Evolutionary conservation across 2,329 filamentous ascomycete species (phyloP).

Genomic region (Amauroascus niger): DNA sequence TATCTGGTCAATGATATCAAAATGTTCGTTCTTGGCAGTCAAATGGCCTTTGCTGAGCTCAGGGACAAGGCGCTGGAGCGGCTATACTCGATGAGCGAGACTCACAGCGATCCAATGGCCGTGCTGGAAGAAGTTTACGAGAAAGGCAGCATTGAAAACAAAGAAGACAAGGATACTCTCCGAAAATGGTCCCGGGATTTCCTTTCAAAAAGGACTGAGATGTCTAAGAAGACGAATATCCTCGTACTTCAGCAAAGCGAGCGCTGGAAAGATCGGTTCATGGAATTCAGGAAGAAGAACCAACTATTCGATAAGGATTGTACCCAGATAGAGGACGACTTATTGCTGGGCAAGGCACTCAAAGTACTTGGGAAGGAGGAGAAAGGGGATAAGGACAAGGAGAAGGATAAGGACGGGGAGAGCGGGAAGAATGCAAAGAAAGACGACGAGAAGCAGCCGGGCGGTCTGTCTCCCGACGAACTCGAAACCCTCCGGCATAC

Average conservation of each 20-base stretch:
- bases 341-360: slow-evolving; percentile 11
- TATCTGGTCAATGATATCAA: slow-evolving; percentile 15
- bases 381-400: not conserved
- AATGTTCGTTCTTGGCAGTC: slow-evolving; percentile 16
- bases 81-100: slow-evolving; percentile 13
- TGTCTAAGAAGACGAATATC: slow-evolving; percentile 10
- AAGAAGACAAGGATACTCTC: slow-evolving; percentile 11
- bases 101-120: slow-evolving; percentile 12
- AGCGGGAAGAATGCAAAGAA: slow-evolving; percentile 14
- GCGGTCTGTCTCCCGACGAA: not conserved
- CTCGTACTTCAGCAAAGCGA: slow-evolving; percentile 12
- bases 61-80: slow-evolving; percentile 12
- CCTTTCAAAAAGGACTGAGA: slow-evolving; percentile 6
- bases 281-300: slow-evolving; percentile 4
- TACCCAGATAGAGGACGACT: not conserved
- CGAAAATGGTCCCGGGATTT: slow-evolving; percentile 15
- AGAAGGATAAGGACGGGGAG: slow-evolving; percentile 7
- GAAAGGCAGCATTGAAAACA: not conserved
- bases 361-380: not conserved
- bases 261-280: slow-evolving; percentile 12
- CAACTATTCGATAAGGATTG: slow-evolving; percentile 12
- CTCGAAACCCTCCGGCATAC: not conserved
- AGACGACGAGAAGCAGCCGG: not conserved
- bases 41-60: slow-evolving; percentile 14
- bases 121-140: slow-evolving; percentile 16